Base-by-base conservation (phyloP, 2,329 filamentous ascomycete species). In the Trichoderma lentiforme region DNA sequence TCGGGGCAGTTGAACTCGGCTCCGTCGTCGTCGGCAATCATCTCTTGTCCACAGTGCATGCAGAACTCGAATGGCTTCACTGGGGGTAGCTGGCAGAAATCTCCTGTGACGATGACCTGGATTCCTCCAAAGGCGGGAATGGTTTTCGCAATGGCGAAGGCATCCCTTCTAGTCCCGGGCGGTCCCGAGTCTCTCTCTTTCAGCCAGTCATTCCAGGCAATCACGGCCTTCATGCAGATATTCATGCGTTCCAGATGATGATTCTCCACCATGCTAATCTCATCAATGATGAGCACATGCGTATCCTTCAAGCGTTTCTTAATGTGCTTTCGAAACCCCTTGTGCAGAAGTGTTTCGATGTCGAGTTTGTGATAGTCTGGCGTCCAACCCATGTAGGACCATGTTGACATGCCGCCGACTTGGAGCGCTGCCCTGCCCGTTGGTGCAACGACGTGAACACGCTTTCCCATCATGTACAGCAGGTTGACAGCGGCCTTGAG, bases 261-360 rank as follows among this genome's bases (percentile, higher is more conserved):
- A 85, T 86, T 88, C 65, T 89, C 87, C 0, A 91, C 83, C 90
- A 92, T 92, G 73, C 86, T 89, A 71, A 92, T 88, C 78, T 92
- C 90, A 74, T 92, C 89, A 24, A 92, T 88, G 24, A 92, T 84
- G 2, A 92, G 81, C 1, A 90, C 86, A 66, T 91, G 82, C 0
- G 86, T 88, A 0, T 77, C 39, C 0, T n/a, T 76, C 1, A 89
- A 77, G 0, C 86, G 82, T 1, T 81, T 77, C 26, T 74, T 77
- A 0, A 83, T 34, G 3, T 65, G 3, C 12, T 39, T 36, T 15
- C 72, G 61, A n/a, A 56, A 67, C 0, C 58, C 14, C 32, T 36
- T 0, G 1, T 1, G 0, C 24, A 65, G 12, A 79, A 71, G 70
- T 4, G 60, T 47, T 0, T 67, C 8, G 2, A 71, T 66, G 26